These are phyloP conservation scores for Chrysoporthe deuterocubensis DNA, from an alignment of 2,329 filamentous ascomycete species.

Conservation along the genomic window DNA sequence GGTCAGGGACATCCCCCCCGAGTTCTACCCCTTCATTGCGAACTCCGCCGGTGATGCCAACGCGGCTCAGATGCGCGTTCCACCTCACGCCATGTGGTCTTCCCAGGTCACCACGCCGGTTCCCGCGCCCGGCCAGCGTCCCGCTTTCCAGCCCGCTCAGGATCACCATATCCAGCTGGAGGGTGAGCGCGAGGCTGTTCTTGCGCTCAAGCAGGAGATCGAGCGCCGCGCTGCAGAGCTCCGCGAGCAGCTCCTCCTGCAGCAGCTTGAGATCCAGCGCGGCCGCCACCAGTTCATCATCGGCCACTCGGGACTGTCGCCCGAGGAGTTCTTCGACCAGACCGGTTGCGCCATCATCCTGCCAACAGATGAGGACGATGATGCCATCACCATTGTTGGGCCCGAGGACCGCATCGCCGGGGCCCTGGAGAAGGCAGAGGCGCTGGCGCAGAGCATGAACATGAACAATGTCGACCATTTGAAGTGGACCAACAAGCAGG, in stretches of 20 bases:
- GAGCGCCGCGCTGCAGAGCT: conserved; percentile 79
- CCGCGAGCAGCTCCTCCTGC: conserved; percentile 73
- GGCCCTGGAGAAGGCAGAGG: conserved; percentile 83
- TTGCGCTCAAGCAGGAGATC: conserved; percentile 78
- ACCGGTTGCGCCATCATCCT: conserved; percentile 90
- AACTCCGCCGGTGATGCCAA: conserved; percentile 76
- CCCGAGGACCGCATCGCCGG: conserved; percentile 72
- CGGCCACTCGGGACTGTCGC: conserved; percentile 76
- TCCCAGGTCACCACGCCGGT: conserved; percentile 68
- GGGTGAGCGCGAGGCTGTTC: conserved; percentile 82
- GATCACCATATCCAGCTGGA: conserved; percentile 83
- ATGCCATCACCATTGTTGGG: conserved; percentile 84
- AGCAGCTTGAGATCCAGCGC: conserved; percentile 81
- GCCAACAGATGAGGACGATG: conserved; percentile 76
- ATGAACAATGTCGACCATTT: conserved; percentile 80
- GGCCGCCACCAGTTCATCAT: conserved; percentile 95
- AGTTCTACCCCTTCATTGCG: conserved; percentile 95
- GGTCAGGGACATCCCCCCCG: conserved; percentile 81
- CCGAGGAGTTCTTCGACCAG: conserved; percentile 85
- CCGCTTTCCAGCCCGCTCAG: conserved; percentile 72
- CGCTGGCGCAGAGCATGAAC: conserved; percentile 85
- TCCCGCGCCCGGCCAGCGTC: conserved; percentile 65
- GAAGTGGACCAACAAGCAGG: conserved; percentile 52
- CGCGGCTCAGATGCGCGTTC: conserved; percentile 81
- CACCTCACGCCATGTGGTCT: conserved; percentile 78